Conservation (phyloP, 495 filamentous ascomycete genomes). For the Aspergillus biplanus region DNA sequence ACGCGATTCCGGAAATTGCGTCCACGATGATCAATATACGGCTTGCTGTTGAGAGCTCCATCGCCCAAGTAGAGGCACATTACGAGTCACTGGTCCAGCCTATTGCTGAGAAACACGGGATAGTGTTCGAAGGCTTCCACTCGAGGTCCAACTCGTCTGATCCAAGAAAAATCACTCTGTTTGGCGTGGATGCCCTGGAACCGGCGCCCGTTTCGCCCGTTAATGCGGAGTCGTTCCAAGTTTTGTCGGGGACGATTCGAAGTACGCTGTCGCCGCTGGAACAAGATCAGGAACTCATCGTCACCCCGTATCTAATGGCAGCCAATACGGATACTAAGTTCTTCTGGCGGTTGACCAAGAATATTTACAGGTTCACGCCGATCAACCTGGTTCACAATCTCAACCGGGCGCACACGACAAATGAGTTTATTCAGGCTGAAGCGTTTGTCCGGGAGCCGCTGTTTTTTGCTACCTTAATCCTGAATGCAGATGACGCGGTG, state of each 20-base stretch:
- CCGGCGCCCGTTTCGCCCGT: not conserved
- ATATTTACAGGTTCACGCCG: conserved; percentile 4
- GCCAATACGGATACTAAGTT: conserved; percentile 5
- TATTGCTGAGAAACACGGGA: not conserved
- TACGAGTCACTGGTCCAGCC: not conserved
- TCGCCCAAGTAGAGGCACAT: not conserved
- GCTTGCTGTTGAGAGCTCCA: not conserved
- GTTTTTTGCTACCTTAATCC: not conserved
- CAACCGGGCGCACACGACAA: not conserved
- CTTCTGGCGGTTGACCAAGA: conserved; percentile 5
- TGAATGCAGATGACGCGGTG: not conserved
- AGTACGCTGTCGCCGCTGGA: not conserved
- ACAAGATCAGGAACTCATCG: not conserved
- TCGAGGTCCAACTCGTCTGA: not conserved
- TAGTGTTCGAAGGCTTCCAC: conserved; percentile 4
- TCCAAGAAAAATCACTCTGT: not conserved
- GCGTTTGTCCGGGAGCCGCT: not conserved
- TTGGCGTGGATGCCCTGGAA: not conserved
- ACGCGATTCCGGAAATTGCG: conserved; percentile 1
- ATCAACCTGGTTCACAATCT: conserved; percentile 3
- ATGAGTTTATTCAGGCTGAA: not conserved
- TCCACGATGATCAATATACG: conserved; percentile 2
- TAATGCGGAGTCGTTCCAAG: not conserved
- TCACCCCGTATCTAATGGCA: conserved; percentile 3
- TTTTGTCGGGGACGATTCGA: not conserved